phyloP scores from a whole-genome alignment of 2,329 filamentous ascomycete genomes.

The Pyrenochaeta sp. region DNA sequence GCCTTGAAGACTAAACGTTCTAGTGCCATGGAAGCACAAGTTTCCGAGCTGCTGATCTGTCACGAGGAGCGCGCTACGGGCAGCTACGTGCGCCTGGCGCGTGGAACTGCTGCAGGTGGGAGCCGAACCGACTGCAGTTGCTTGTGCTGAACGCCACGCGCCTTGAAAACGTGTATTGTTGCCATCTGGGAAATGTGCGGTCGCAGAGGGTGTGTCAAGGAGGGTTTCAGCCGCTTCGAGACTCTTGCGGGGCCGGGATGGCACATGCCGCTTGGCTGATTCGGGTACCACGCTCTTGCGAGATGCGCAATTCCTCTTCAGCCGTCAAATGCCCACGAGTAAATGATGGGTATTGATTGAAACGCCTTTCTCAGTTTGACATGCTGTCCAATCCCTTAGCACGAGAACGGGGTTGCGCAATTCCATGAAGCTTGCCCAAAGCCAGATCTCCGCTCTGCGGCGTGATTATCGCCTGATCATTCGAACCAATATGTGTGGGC shows the following conservation, averaged over 20 bases:
- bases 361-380: too few species aligned
- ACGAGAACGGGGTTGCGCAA: neutral
- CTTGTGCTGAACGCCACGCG: conserved; percentile 4
- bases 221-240: conserved; percentile 34
- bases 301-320: neutral
- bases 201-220: conserved; percentile 37
- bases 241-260: conserved; percentile 7
- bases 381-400: too few species aligned
- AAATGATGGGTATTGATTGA: too few species aligned
- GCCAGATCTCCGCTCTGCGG: neutral
- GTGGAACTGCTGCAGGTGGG: conserved; percentile 22
- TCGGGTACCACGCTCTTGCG: neutral
- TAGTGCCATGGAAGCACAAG: conserved; percentile 28
- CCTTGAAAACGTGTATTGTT: conserved; percentile 35
- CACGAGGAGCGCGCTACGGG: conserved; percentile 3
- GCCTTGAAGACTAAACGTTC: conserved; percentile 9
- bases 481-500: neutral
- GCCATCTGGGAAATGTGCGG: conserved; percentile 22
- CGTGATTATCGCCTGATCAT: conserved; percentile 19
- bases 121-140: conserved; percentile 8
- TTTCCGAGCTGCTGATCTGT: conserved; percentile 24
- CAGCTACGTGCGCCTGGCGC: conserved; percentile 16
- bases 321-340: neutral
- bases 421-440: neutral
- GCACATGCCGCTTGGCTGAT: conserved; percentile 15